Evolutionary conservation across 768 basidiomycete genomes (phyloP).

Genomic region (Austroboletus festivus): DNA sequence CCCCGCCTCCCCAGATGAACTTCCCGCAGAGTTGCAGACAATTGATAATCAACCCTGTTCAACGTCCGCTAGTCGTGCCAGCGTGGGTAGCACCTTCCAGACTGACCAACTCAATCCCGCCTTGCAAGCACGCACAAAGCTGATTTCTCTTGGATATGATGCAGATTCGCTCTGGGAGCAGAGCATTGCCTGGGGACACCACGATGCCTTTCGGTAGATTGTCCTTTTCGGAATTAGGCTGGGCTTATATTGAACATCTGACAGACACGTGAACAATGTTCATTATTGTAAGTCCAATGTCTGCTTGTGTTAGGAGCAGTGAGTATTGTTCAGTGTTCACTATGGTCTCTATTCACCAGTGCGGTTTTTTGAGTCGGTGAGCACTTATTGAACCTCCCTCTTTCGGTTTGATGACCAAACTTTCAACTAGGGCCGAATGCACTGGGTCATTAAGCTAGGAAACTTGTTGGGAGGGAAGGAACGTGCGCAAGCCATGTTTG

Average conservation of each 20-base stretch:
- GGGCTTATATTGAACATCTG: background rate
- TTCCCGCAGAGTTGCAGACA: conserved; percentile 9
- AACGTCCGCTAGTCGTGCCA: background rate
- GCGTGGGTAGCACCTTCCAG: background rate
- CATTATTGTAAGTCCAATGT: conserved; percentile 51
- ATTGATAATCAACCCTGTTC: conserved; percentile 5
- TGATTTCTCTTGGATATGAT: conserved; percentile 54
- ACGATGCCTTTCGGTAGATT: conserved; percentile 68
- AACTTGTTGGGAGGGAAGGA: conserved; percentile 56
- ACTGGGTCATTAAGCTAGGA: conserved; percentile 61
- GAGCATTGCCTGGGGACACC: conserved; percentile 74
- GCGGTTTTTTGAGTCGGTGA: conserved; percentile 68
- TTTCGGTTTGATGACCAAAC: too few species aligned
- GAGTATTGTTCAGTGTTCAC: background rate
- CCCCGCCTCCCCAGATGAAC: conserved; percentile 56
- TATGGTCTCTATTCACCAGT: conserved; percentile 35
- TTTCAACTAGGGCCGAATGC: conserved; percentile 54
- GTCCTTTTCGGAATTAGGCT: background rate
- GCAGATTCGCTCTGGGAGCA: conserved; percentile 74
- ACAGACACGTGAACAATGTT: conserved; percentile 76
- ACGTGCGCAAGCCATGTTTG: conserved; percentile 55
- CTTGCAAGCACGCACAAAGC: conserved; percentile 40
- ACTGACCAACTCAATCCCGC: conserved; percentile 7
- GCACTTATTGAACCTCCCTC: conserved; percentile 18
- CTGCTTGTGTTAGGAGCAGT: background rate